Percentiles rank a stretch among this genome's conserved stretches.
phyloP scores from a whole-genome alignment of 176 grass and related monocot species.

The Oryza punctata region DNA sequence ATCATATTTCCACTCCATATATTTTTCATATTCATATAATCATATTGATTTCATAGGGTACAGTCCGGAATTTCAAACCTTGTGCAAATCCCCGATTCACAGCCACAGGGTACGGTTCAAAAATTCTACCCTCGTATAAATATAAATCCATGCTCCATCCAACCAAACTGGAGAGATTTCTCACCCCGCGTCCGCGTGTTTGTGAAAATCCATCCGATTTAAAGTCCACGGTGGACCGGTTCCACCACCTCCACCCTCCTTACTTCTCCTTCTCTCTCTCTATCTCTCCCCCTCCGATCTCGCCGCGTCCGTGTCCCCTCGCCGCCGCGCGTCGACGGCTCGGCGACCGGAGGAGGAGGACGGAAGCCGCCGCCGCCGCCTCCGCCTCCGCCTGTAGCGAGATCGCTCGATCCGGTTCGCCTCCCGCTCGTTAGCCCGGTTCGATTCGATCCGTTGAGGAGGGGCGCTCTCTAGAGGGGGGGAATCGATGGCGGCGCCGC shows the following conservation, averaged over 20 bases:
- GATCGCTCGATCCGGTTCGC: not conserved
- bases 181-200: not conserved
- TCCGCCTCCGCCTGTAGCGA: not conserved
- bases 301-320: not conserved
- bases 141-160: too few species aligned
- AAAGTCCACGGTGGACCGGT: constrained; percentile 37
- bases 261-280: not conserved
- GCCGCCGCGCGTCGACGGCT: not conserved
- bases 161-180: not conserved
- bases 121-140: not conserved
- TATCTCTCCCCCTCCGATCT: not conserved
- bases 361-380: not conserved
- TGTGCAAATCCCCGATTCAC: too few species aligned
- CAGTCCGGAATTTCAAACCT: too few species aligned
- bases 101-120: not conserved
- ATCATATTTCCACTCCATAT: not conserved
- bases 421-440: not conserved
- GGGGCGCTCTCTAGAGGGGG: not conserved
- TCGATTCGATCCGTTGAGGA: not conserved
- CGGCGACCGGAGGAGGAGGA: not conserved
- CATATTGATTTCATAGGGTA: too few species aligned
- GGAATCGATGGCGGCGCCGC: constrained; percentile 33
- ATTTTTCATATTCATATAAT: too few species aligned
- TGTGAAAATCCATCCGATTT: not conserved
- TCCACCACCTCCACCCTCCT: not conserved